These are phyloP conservation scores for Leccinum solheimii DNA, from an alignment of 1,284 basidiomycete genomes.

Conservation along the genomic window DNA sequence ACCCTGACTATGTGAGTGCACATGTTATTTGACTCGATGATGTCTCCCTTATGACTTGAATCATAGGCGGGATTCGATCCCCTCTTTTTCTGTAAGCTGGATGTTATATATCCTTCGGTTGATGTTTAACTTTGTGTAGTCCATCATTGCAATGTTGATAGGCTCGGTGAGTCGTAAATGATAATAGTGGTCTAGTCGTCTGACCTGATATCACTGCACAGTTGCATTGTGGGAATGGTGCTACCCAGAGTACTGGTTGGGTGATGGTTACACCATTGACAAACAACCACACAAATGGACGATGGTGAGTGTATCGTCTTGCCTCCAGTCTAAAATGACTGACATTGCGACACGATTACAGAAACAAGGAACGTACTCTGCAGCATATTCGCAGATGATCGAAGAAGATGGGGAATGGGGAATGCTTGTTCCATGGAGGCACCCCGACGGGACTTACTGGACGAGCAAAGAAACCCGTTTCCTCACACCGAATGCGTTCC, in stretches of 20 bases:
- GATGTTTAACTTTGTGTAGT: conserved; percentile 11
- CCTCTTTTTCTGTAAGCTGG: conserved; percentile 25
- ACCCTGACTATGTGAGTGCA: conserved; percentile 25
- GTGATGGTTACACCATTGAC: conserved; percentile 17
- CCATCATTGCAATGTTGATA: conserved; percentile 28
- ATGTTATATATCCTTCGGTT: neutral
- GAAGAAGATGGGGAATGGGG: conserved; percentile 23
- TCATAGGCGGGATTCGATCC: conserved; percentile 26
- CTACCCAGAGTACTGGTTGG: conserved; percentile 29
- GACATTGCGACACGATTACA: neutral
- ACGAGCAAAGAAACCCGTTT: conserved; percentile 26
- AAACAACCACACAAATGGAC: conserved; percentile 20
- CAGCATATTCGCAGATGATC: conserved; percentile 23
- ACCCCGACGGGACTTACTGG: conserved; percentile 24
- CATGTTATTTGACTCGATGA: no score
- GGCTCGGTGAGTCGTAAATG: conserved; percentile 15
- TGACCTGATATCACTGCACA: conserved; percentile 1
- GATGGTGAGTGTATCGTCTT: conserved; percentile 10
- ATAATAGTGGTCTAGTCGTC: neutral
- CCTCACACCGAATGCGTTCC: conserved; percentile 14
- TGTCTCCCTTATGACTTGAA: neutral
- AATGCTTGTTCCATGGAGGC: conserved; percentile 23
- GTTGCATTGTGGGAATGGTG: conserved; percentile 32
- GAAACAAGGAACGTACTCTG: conserved; percentile 21
- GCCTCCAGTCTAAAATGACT: neutral